These are phyloP conservation scores for Fusarium dlaminii DNA, from an alignment of 2,329 filamentous ascomycete genomes.

Conservation along the genomic window DNA sequence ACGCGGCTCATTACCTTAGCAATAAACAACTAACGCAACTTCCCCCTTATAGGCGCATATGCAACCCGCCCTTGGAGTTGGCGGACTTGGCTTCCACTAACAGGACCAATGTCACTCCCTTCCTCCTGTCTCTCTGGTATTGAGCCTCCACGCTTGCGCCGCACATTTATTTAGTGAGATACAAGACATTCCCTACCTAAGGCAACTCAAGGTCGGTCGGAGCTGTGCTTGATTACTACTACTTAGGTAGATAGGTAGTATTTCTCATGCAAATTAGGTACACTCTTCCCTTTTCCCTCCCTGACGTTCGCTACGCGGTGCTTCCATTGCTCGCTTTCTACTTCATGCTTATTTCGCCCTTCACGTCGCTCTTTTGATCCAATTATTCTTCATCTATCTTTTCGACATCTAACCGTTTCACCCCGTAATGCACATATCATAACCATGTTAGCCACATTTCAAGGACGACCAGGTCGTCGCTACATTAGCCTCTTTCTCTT, in stretches of 20 bases:
- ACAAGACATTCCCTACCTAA: neutral
- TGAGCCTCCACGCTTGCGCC: conserved; percentile 2
- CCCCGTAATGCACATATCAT: conserved; percentile 29
- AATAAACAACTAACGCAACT: neutral
- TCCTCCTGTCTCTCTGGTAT: conserved; percentile 17
- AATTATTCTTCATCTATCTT: neutral
- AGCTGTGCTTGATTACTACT: neutral
- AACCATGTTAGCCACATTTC: conserved; percentile 47
- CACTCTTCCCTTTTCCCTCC: neutral
- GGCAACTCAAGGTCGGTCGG: neutral
- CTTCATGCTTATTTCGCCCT: neutral
- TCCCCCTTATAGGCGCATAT: neutral
- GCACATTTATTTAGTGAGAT: conserved; percentile 4
- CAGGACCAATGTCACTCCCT: conserved; percentile 11
- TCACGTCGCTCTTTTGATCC: conserved; percentile 15
- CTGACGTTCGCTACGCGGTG: neutral
- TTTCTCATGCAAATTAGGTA: neutral
- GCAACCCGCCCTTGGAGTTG: conserved; percentile 1
- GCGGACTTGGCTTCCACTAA: neutral
- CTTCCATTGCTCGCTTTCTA: neutral
- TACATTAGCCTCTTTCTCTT: conserved; percentile 46
- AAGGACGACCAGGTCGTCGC: conserved; percentile 47
- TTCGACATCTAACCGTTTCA: neutral
- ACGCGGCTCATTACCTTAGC: neutral
- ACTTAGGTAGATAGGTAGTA: neutral